Percentiles rank a stretch among this genome's conserved stretches.
Evolutionary conservation across 805 yeast genomes (phyloP).

Genomic region (Schwanniomyces polymorphus): DNA sequence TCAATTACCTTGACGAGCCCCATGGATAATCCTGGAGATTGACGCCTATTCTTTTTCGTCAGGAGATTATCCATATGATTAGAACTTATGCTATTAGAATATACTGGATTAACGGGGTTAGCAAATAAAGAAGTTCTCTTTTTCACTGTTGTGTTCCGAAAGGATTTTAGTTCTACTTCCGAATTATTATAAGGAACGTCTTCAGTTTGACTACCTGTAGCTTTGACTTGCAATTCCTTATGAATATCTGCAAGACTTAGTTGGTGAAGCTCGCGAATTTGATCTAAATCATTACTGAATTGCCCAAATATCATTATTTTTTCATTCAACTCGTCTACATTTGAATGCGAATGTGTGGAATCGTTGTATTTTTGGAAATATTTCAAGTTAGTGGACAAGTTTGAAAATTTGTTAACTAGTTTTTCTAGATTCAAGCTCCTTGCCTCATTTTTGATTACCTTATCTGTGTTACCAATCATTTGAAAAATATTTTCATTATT

Average conservation of each 20-base stretch:
- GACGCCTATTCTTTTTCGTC: conserved; percentile 27
- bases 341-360: conserved; percentile 16
- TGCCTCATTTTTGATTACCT: neutral
- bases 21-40: conserved; percentile 37
- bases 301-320: conserved; percentile 35
- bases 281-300: conserved; percentile 30
- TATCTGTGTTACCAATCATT: neutral
- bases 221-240: conserved; percentile 9
- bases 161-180: conserved; percentile 20
- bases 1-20: conserved; percentile 41
- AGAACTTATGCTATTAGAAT: neutral
- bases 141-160: conserved; percentile 29
- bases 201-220: neutral
- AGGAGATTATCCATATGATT: neutral
- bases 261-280: conserved; percentile 29
- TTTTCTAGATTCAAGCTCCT: conserved; percentile 18
- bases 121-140: conserved; percentile 21
- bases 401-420: conserved; percentile 30
- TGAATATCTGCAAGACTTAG: conserved; percentile 26
- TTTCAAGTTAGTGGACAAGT: conserved; percentile 32
- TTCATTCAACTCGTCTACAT: conserved; percentile 30
- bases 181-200: neutral
- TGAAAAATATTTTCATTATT: conserved; percentile 17
- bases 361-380: conserved; percentile 38
- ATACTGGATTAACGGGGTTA: neutral